These are phyloP conservation scores for Vitrella brassicaformis DNA, from an alignment of 73 alveolate genomes.

Conservation along the genomic window DNA sequence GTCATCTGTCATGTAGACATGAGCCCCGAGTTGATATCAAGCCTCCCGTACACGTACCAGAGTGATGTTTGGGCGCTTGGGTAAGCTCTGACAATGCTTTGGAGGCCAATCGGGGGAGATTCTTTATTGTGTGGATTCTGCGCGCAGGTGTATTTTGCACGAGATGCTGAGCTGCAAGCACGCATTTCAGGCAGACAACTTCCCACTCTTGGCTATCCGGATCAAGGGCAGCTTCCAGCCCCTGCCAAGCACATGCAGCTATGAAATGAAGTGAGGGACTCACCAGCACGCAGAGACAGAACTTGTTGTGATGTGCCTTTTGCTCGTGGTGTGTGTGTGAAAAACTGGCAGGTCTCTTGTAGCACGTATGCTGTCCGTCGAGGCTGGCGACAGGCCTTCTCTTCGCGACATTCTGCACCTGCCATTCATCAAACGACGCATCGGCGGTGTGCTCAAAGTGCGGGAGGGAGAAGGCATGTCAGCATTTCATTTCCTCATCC, in stretches of 20 bases:
- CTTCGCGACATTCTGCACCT: not conserved
- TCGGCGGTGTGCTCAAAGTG: not conserved
- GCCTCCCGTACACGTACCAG: conserved; percentile 85
- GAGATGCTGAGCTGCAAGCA: conserved; percentile 91
- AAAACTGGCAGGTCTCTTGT: not conserved
- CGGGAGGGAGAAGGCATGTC: no score
- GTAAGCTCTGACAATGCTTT: no score
- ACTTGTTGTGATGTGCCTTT: not conserved
- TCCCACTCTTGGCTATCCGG: conserved; percentile 89
- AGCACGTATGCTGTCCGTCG: not conserved
- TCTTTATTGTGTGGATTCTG: no score
- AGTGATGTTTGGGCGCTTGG: conserved; percentile 98
- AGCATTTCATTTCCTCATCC: no score
- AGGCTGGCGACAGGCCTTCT: not conserved
- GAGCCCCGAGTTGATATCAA: conserved; percentile 95
- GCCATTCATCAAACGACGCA: not conserved
- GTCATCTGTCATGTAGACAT: no score
- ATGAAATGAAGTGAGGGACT: not conserved
- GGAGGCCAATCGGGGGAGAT: no score
- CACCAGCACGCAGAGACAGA: not conserved
- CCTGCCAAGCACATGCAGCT: not conserved
- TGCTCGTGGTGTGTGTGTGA: not conserved
- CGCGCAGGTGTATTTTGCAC: conserved; percentile 82
- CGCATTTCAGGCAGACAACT: conserved; percentile 91
- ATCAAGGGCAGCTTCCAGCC: conserved; percentile 91